Base-by-base conservation (phyloP, 176 grass and related monocot species). In the Aegilops tauschii region DNA sequence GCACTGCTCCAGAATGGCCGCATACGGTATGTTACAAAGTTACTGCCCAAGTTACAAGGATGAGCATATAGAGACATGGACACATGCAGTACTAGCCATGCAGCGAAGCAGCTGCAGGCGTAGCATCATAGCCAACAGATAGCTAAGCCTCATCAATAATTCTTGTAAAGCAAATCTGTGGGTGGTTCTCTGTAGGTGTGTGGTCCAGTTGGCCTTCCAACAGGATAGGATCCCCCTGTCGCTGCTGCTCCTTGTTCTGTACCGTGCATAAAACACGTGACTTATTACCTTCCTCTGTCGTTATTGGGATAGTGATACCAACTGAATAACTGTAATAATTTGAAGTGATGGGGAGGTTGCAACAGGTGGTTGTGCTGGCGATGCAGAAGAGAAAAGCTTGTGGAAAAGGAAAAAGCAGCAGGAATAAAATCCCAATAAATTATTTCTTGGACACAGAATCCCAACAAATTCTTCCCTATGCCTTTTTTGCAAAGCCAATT, bases 281-380 rank as follows among this genome's bases (percentile, higher is more conserved):
- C 25, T 29, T 82, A 82, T 91, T 88, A 85, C 69, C 77, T 44
- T 21, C 69, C 21, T 20, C 32, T 78, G 85, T 88, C 82, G 35
- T 65, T 85, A 50, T 72, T 83, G 3, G 21, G 75, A 76, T 17
- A 88, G 82, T 81, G 89, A 84, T 81, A 81, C 64, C 69, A 81
- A 37, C 76, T 54, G 61, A 84, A 80, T 91, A 68, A 91, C 85
- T 66, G 69, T 84, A 80, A 80, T 59, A 87, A 80, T 80, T 91
- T 87, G 89, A 87, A 45, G 80, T 25, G 66, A 87, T 29, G 12
- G 32, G 17, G 14, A 18, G 29, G 69, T 67, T 76, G 59, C 65
- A 54, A 87, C 66, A 90, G 84, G 80, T 87, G 80, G 74, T 32
- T 83, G 80, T 61, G 74, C 42, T 75, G 69, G 37, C 5, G 69